Evolutionary conservation across 192 early-diverging fungal species (phyloP).

Genomic region (Chytriomyces hyalinus): DNA sequence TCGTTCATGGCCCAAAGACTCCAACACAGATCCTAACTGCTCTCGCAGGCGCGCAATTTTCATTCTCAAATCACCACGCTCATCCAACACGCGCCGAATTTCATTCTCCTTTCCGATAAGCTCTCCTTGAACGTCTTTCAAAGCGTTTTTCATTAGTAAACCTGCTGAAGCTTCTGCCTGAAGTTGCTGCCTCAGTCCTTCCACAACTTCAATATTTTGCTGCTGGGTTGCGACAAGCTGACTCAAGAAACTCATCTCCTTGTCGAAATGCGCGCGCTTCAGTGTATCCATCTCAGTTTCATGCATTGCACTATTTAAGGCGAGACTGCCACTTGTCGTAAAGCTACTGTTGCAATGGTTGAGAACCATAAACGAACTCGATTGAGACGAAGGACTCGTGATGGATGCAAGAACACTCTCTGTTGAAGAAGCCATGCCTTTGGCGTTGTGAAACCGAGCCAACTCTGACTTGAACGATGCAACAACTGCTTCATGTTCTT

Average conservation of each 20-base stretch:
- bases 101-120: background rate
- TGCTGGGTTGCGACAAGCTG: background rate
- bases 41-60: background rate
- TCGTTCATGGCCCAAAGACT: background rate
- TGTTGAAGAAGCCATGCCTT: too few relatives aligned
- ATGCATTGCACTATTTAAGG: too few relatives aligned
- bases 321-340: too few relatives aligned
- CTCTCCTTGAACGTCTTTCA: background rate
- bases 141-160: background rate
- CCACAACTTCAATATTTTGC: background rate
- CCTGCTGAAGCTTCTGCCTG: background rate
- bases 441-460: too few relatives aligned
- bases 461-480: too few relatives aligned
- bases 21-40: background rate
- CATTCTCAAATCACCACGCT: background rate
- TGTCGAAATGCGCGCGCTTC: constrained; percentile 4
- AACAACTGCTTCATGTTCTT: too few relatives aligned
- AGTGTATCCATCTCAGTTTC: background rate
- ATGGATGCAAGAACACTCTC: too few relatives aligned
- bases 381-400: too few relatives aligned
- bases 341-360: too few relatives aligned
- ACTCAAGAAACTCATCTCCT: background rate
- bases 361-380: too few relatives aligned
- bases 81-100: background rate
- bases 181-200: background rate